A percentile compares a stretch with the other conserved stretches of the same genome.
Evolutionary conservation across 495 filamentous ascomycete species (phyloP).

Genomic region (Aspergillus coremiiformis): DNA sequence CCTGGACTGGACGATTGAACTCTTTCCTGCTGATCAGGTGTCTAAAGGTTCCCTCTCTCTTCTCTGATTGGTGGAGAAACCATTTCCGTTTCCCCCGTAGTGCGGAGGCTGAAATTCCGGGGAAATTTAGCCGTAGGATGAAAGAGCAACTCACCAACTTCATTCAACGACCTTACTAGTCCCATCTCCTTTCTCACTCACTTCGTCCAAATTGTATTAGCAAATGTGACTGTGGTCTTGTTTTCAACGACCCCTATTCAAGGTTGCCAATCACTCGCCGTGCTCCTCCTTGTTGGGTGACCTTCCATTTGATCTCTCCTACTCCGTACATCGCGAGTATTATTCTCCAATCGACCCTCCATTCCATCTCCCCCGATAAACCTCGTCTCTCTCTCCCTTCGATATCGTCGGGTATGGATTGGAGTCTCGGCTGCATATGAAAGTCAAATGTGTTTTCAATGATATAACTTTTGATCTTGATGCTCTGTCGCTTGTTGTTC

Average conservation of each 20-base stretch:
- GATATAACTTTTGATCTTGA: slow-evolving; percentile 2
- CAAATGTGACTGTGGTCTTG: background rate
- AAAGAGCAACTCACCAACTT: background rate
- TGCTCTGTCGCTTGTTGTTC: background rate
- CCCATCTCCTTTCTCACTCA: background rate
- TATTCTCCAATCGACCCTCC: background rate
- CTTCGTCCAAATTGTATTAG: background rate
- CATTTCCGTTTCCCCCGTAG: slow-evolving; percentile 6
- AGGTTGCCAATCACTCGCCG: background rate
- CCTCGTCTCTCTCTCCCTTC: background rate
- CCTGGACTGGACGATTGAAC: too few relatives aligned
- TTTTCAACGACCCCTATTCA: background rate
- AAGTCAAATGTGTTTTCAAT: background rate
- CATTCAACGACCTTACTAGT: background rate
- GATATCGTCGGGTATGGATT: background rate
- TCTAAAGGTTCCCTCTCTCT: too few relatives aligned
- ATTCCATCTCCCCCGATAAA: background rate
- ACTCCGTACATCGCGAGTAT: too few relatives aligned
- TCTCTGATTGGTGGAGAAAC: slow-evolving; percentile 40
- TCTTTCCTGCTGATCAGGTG: too few relatives aligned
- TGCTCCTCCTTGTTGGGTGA: background rate
- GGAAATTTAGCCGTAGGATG: slow-evolving; percentile 20
- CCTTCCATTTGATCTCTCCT: background rate
- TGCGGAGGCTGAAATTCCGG: slow-evolving; percentile 13
- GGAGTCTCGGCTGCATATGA: background rate